Evolutionary conservation across 2,329 filamentous ascomycete species (phyloP).

Genomic region (Tolypocladium paradoxum): DNA sequence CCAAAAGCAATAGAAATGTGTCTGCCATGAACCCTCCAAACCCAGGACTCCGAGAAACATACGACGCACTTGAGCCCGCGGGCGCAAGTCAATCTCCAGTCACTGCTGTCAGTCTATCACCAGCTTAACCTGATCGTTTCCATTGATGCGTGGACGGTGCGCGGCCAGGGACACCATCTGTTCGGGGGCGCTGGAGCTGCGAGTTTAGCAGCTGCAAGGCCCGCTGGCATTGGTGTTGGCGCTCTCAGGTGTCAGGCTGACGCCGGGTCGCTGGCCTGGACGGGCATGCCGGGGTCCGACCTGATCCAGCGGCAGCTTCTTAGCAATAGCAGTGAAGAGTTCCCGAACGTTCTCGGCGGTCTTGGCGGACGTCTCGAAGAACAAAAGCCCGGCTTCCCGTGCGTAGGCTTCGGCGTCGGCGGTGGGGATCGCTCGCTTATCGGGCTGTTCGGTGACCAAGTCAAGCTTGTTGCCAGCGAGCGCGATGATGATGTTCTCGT

Average conservation of each 20-base stretch:
- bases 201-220: slow-evolving; percentile 42
- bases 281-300: slow-evolving; percentile 82
- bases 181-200: neutral
- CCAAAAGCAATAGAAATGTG: slow-evolving; percentile 23
- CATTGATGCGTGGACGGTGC: slow-evolving; percentile 12
- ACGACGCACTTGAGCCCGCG: slow-evolving; percentile 18
- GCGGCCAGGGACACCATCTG: slow-evolving; percentile 4
- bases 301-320: slow-evolving; percentile 94
- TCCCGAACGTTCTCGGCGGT: slow-evolving; percentile 93
- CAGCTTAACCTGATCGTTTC: slow-evolving; percentile 12
- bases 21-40: slow-evolving; percentile 25
- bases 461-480: slow-evolving; percentile 97
- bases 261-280: slow-evolving; percentile 47
- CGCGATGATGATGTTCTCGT: slow-evolving; percentile 99
- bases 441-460: slow-evolving; percentile 84
- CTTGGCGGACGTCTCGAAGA: slow-evolving; percentile 98
- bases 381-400: slow-evolving; percentile 82
- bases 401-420: slow-evolving; percentile 94
- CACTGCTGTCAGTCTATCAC: slow-evolving; percentile 16
- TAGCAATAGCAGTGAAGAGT: slow-evolving; percentile 93
- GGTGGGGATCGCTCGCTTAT: slow-evolving; percentile 84
- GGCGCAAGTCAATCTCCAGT: slow-evolving; percentile 14
- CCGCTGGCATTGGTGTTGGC: slow-evolving; percentile 46
- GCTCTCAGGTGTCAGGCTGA: slow-evolving; percentile 45
- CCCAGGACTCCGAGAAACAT: slow-evolving; percentile 30